A percentile compares a stretch with the other conserved stretches of the same genome.
These are phyloP conservation scores for Rhododendron ovatum DNA, from an alignment of 148 eudicot species.

Conservation along the genomic window DNA sequence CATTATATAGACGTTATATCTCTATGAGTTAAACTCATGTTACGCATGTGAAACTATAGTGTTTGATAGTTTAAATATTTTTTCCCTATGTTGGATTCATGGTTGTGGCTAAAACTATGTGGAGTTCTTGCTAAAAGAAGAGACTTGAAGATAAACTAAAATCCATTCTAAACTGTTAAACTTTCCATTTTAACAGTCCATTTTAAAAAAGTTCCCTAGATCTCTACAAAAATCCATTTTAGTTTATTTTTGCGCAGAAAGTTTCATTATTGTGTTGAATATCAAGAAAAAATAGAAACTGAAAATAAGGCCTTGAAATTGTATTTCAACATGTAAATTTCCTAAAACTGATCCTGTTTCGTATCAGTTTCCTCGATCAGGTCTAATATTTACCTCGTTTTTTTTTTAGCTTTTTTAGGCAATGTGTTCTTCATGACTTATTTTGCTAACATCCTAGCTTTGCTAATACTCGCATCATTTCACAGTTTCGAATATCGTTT, in stretches of 20 bases:
- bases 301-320: not conserved
- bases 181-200: not conserved
- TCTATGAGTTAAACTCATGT: not conserved
- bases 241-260: not conserved
- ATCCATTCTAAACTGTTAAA: not conserved
- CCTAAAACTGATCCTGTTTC: not conserved
- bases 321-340: not conserved
- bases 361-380: not conserved
- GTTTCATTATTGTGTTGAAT: not conserved
- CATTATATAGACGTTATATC: not conserved
- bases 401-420: not conserved
- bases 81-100: not conserved
- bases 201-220: not conserved
- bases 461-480: not conserved
- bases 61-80: not conserved
- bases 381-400: not conserved
- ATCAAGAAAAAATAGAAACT: not conserved
- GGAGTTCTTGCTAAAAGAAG: not conserved
- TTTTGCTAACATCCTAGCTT: not conserved
- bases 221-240: not conserved
- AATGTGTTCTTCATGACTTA: not conserved
- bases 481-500: not conserved
- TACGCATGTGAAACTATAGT: not conserved
- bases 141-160: not conserved
- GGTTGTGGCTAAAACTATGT: not conserved